Percentiles rank a stretch among this genome's conserved stretches.
These are phyloP conservation scores for Pseudomicrostroma phylloplanum DNA, from an alignment of 1,284 basidiomycete species.

Conservation along the genomic window DNA sequence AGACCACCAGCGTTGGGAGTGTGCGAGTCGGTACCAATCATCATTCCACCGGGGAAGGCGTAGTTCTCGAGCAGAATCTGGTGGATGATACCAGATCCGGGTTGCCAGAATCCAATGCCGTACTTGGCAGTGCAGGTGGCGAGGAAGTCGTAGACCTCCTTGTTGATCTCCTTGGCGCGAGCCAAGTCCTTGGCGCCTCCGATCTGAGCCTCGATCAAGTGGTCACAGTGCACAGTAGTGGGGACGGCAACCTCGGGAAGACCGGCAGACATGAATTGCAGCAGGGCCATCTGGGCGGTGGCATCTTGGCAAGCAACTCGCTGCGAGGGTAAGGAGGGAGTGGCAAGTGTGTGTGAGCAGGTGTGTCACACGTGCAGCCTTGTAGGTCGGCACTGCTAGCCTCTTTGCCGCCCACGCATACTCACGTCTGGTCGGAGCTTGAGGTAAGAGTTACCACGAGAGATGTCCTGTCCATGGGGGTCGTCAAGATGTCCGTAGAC, in stretches of 20 bases:
- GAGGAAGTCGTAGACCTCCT: constrained; percentile 99
- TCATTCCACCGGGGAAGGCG: constrained; percentile 95
- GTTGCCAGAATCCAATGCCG: constrained; percentile 98
- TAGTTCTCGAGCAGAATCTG: constrained; percentile 86
- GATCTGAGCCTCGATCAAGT: constrained; percentile 94
- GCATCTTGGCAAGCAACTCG: constrained; percentile 99
- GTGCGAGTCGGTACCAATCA: constrained; percentile 99
- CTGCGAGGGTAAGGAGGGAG: constrained; percentile 53
- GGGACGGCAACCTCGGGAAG: constrained; percentile 81
- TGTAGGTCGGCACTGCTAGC: background rate
- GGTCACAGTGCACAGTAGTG: constrained; percentile 88
- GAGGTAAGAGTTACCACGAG: constrained; percentile 48
- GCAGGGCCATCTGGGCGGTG: constrained; percentile 97
- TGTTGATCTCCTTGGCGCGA: constrained; percentile 88
- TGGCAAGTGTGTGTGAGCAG: background rate
- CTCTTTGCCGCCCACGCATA: background rate
- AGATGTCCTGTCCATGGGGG: constrained; percentile 48
- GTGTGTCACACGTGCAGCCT: background rate
- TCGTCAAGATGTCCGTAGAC: constrained; percentile 51
- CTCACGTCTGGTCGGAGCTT: constrained; percentile 48
- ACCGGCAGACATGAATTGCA: constrained; percentile 98
- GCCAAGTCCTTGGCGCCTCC: constrained; percentile 89
- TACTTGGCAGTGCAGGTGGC: constrained; percentile 97
- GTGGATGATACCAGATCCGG: constrained; percentile 79
- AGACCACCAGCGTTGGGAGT: constrained; percentile 98